Percentiles rank a stretch among this genome's conserved stretches.
These are phyloP conservation scores for Zymoseptoria crescenta DNA, from an alignment of 2,329 filamentous ascomycete species.

Conservation along the genomic window DNA sequence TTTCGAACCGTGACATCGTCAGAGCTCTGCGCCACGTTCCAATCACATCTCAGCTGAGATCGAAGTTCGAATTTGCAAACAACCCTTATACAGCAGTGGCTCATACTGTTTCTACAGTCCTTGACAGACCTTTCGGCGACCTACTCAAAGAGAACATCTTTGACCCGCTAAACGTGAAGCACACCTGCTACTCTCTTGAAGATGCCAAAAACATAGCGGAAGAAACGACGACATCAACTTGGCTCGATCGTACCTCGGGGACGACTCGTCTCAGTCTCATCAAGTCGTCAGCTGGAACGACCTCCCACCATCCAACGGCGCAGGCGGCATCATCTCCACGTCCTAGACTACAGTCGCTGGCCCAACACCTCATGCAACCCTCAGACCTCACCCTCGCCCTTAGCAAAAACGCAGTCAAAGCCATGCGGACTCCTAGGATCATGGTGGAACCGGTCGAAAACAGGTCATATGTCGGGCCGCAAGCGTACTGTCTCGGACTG, in stretches of 20 bases:
- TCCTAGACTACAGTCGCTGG: slow-evolving; percentile 46
- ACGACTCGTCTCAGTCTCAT: slow-evolving; percentile 8
- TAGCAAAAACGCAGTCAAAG: slow-evolving; percentile 4
- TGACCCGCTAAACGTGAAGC: slow-evolving; percentile 35
- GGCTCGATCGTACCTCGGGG: slow-evolving; percentile 20
- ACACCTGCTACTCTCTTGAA: slow-evolving; percentile 31
- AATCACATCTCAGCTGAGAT: slow-evolving; percentile 35
- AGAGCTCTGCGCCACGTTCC: slow-evolving; percentile 36
- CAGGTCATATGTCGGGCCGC: slow-evolving; percentile 24
- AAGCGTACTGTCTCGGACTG: slow-evolving; percentile 39
- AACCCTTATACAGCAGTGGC: slow-evolving; percentile 44
- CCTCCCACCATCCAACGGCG: slow-evolving; percentile 15
- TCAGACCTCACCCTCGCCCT: slow-evolving; percentile 4
- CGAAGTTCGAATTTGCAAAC: slow-evolving; percentile 45
- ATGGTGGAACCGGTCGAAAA: background rate
- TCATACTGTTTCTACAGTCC: slow-evolving; percentile 41
- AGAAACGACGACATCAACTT: slow-evolving; percentile 5
- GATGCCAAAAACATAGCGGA: slow-evolving; percentile 23
- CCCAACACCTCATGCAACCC: slow-evolving; percentile 40
- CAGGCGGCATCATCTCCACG: slow-evolving; percentile 34
- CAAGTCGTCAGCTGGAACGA: slow-evolving; percentile 5
- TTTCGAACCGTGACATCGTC: slow-evolving; percentile 31
- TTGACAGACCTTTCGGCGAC: slow-evolving; percentile 26
- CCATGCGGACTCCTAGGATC: slow-evolving; percentile 10
- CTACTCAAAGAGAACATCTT: slow-evolving; percentile 32